phyloP scores from a whole-genome alignment of 2,329 filamentous ascomycete species.

The Sclerotinia glacialis region DNA sequence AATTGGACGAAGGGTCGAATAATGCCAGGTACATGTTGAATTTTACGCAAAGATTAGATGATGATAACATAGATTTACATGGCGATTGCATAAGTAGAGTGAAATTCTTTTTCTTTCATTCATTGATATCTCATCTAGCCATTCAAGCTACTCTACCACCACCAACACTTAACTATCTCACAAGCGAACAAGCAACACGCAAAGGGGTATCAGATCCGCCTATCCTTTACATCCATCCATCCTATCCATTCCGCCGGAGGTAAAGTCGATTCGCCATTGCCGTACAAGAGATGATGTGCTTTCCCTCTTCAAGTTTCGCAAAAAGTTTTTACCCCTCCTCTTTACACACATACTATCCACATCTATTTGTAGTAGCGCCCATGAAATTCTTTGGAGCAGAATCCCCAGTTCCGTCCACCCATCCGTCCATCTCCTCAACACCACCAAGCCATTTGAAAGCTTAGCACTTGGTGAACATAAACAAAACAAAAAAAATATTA shows the following conservation, averaged over 20 bases:
- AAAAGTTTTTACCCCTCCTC: neutral
- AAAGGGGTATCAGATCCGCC: slow-evolving; percentile 12
- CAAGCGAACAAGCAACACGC: slow-evolving; percentile 2
- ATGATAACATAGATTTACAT: neutral
- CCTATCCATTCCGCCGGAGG: neutral
- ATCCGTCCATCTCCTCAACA: slow-evolving; percentile 1
- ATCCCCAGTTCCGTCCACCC: neutral
- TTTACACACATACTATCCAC: neutral
- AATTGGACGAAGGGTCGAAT: too few relatives aligned
- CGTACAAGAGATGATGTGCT: neutral
- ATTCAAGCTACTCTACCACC: neutral
- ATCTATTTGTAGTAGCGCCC: neutral
- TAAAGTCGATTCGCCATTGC: neutral
- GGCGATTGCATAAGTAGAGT: neutral
- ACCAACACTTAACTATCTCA: neutral
- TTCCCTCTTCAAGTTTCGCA: neutral
- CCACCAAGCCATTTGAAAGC: slow-evolving; percentile 3
- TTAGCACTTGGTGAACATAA: neutral
- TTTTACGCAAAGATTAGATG: neutral
- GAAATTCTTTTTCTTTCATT: slow-evolving; percentile 3
- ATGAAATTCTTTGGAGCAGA: neutral
- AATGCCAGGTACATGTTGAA: neutral
- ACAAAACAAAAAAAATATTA: slow-evolving; percentile 9
- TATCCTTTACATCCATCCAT: slow-evolving; percentile 5
- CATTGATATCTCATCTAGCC: slow-evolving; percentile 12